Base-by-base conservation (phyloP, 805 yeast genomes). In the Ogataea naganishii region DNA sequence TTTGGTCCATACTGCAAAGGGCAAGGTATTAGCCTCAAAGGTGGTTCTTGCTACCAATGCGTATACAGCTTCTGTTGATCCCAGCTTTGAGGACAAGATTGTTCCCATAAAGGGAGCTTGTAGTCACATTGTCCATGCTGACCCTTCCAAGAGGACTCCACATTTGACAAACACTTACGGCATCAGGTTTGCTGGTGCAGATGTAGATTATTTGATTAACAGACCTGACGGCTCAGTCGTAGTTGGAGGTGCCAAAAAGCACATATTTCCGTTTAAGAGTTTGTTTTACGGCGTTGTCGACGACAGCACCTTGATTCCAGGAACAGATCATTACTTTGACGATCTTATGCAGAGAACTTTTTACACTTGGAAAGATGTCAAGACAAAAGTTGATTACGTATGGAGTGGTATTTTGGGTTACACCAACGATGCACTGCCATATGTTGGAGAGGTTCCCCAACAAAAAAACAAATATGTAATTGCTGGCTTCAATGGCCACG, bases 381-480 rank as follows among this genome's bases (percentile, higher is more conserved):
- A 44, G 13, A 37, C 49, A 6, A 37, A 44, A 12, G 43, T 46
- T 2, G 45, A 49, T 12, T 40, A 43, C 18, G 35, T 46, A 7
- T 67, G 73, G 74, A 41, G 63, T 18, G 73, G 73, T 15, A 62
- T 66, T n/a, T 46, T 65, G 46, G 73, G 72, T 4, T 64, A 53
- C 38, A 47, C 69, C 4, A 50, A 52, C 18, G 69, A 64, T 36
- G 39, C 34, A 4, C 32, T 55, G 16, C 72, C 73, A 3, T 53
- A 56, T 29, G 65, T 66, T 13, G 73, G 73, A 14, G 62, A 58
- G 31, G 33, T 64, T 18, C 24, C 45, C 3, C 32, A 33, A 3
- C 49, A 50, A 19, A 39, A 43, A 21, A 46, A 53, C 32, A 48
- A 54, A n/a, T 65, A 43, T 34, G 46, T 60, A n/a, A 47, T 55